Conservation (phyloP, 768 basidiomycete species). For the Steccherinum ochraceum region DNA sequence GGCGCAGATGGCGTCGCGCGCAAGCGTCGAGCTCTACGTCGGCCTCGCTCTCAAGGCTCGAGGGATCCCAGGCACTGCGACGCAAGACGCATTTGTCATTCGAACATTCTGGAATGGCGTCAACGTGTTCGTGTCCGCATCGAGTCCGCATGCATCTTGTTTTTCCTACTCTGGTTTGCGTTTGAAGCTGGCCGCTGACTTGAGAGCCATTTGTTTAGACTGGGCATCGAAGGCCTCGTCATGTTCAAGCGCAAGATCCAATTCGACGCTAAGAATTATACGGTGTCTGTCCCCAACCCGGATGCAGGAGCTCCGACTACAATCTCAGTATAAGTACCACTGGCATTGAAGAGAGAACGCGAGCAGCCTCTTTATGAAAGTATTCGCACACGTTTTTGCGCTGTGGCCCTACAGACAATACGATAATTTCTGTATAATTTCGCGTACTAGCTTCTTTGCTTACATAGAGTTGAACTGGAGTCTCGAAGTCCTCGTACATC, state of each 20-base stretch:
- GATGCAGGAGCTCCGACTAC: constrained; percentile 35
- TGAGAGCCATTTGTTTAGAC: constrained; percentile 43
- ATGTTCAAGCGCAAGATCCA: constrained; percentile 87
- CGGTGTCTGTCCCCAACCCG: constrained; percentile 57
- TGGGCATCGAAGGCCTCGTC: constrained; percentile 91
- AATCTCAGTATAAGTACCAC: constrained; percentile 91
- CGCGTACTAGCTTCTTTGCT: too few relatives aligned
- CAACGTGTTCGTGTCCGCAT: constrained; percentile 96
- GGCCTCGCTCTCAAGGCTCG: constrained; percentile 82
- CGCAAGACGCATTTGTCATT: constrained; percentile 89
- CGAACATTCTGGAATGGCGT: constrained; percentile 91
- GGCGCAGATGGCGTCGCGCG: constrained; percentile 96
- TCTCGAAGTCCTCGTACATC: too few relatives aligned
- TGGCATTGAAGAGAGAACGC: constrained; percentile 82
- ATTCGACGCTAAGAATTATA: constrained; percentile 90
- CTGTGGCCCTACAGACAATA: too few relatives aligned
- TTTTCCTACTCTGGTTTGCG: neutral
- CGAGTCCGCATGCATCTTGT: constrained; percentile 24
- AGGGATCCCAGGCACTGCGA: constrained; percentile 43
- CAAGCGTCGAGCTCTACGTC: constrained; percentile 96
- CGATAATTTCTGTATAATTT: too few relatives aligned
- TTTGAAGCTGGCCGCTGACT: too few relatives aligned
- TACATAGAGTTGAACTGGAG: too few relatives aligned
- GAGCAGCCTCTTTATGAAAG: constrained; percentile 93
- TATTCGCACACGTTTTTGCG: too few relatives aligned